Evolutionary conservation across 2,329 filamentous ascomycete species (phyloP).

Genomic region (Colletotrichum sp.): DNA sequence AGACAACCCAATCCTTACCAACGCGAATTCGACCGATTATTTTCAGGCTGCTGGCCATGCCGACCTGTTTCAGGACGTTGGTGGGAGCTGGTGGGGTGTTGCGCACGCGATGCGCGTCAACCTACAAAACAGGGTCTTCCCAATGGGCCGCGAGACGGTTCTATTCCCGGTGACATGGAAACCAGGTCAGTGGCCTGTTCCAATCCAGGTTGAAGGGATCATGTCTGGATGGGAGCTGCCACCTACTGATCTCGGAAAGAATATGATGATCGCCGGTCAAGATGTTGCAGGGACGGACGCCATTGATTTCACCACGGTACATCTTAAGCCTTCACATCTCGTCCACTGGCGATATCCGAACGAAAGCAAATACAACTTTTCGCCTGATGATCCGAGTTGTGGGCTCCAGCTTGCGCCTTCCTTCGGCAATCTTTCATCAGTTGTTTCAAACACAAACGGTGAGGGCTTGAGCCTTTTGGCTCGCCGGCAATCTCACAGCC

Average conservation of each 20-base stretch:
- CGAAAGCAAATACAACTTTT: neutral
- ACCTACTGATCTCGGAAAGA: neutral
- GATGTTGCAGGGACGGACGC: neutral
- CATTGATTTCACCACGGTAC: neutral
- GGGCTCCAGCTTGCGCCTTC: neutral
- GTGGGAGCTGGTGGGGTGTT: neutral
- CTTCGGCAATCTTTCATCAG: neutral
- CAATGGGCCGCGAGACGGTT: neutral
- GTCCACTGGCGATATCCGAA: neutral
- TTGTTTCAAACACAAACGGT: fast-evolving
- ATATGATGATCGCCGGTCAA: neutral
- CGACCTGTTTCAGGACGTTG: neutral
- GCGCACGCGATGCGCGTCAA: neutral
- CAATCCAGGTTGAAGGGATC: neutral
- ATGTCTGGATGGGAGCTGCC: neutral
- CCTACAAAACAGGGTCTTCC: neutral
- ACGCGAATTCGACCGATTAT: neutral
- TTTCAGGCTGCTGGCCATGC: neutral
- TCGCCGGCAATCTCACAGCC: neutral
- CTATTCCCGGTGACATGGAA: neutral
- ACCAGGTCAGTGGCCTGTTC: neutral
- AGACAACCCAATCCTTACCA: neutral
- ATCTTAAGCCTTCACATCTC: neutral
- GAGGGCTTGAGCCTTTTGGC: neutral
- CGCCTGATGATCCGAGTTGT: neutral